Conservation (phyloP, 805 yeast genomes). For the Sugiyamaella chiloensis region DNA sequence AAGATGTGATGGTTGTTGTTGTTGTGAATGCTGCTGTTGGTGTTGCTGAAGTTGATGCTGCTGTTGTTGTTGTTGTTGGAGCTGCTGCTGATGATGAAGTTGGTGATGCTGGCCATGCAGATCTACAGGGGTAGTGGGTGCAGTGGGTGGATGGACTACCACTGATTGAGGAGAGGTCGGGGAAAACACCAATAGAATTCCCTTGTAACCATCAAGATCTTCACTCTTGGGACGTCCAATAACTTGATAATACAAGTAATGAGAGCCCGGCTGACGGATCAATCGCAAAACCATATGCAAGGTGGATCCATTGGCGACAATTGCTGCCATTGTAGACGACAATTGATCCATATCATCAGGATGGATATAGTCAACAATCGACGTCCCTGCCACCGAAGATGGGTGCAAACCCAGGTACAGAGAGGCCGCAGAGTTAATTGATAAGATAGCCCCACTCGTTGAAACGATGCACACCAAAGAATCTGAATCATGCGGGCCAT, state of each 20-base stretch:
- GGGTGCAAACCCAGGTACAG: conserved; percentile 14
- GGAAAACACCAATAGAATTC: conserved; percentile 15
- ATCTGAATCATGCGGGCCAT: conserved; percentile 5
- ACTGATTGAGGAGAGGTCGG: conserved; percentile 8
- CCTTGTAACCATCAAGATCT: conserved; percentile 12
- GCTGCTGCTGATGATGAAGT: conserved; percentile 4
- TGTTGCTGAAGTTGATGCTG: conserved; percentile 1
- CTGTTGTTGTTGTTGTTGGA: conserved; percentile 2
- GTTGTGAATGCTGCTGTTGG: not conserved
- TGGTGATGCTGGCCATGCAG: conserved; percentile 1
- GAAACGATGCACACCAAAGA: conserved; percentile 18
- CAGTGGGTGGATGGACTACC: conserved; percentile 8
- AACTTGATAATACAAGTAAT: conserved; percentile 11
- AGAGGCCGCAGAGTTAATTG: conserved; percentile 17
- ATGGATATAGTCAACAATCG: conserved; percentile 20
- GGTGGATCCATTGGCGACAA: conserved; percentile 12
- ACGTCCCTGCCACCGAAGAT: conserved; percentile 8
- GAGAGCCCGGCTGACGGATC: conserved; percentile 4
- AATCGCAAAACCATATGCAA: conserved; percentile 18
- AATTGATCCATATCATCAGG: conserved; percentile 22
- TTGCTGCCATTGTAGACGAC: conserved; percentile 11
- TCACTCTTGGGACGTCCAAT: conserved; percentile 17
- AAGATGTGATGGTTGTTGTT: not conserved
- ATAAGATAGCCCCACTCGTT: conserved; percentile 19
- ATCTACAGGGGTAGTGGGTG: not conserved